These are phyloP conservation scores for Ceratopteris richardii DNA, from an alignment of 75 land plant species.

Conservation along the genomic window DNA sequence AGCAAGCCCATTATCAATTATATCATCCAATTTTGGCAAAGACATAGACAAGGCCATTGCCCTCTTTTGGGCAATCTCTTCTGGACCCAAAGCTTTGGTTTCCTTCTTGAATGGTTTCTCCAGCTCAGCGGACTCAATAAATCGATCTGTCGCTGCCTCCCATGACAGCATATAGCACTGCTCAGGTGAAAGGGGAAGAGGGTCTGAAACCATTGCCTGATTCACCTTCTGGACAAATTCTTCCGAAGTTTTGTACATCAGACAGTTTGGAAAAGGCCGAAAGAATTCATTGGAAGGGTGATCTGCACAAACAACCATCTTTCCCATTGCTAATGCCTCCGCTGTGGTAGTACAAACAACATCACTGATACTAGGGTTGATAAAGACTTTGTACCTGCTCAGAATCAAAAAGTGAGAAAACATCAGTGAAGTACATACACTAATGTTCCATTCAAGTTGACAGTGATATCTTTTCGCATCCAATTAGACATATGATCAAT, in stretches of 20 bases:
- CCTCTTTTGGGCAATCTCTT: slow-evolving; percentile 5
- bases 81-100: neutral
- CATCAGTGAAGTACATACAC: no score
- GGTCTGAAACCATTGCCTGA: slow-evolving; percentile 67
- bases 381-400: slow-evolving; percentile 89
- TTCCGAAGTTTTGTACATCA: slow-evolving; percentile 78
- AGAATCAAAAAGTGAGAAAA: neutral
- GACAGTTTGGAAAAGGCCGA: slow-evolving; percentile 85
- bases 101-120: slow-evolving; percentile 37
- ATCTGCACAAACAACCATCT: slow-evolving; percentile 92
- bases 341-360: slow-evolving; percentile 98
- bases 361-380: slow-evolving; percentile 94
- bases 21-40: slow-evolving; percentile 45
- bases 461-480: no score
- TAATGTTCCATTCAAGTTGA: no score
- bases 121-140: slow-evolving; percentile 77
- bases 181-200: slow-evolving; percentile 79
- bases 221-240: slow-evolving; percentile 90
- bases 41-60: slow-evolving; percentile 41
- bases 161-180: slow-evolving; percentile 73
- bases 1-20: slow-evolving; percentile 73
- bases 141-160: slow-evolving; percentile 96
- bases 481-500: no score
- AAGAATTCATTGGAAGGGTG: slow-evolving; percentile 98
- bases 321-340: slow-evolving; percentile 98